phyloP scores from a whole-genome alignment of 2,329 filamentous ascomycete species.

The Colletotrichum cuscutae region DNA sequence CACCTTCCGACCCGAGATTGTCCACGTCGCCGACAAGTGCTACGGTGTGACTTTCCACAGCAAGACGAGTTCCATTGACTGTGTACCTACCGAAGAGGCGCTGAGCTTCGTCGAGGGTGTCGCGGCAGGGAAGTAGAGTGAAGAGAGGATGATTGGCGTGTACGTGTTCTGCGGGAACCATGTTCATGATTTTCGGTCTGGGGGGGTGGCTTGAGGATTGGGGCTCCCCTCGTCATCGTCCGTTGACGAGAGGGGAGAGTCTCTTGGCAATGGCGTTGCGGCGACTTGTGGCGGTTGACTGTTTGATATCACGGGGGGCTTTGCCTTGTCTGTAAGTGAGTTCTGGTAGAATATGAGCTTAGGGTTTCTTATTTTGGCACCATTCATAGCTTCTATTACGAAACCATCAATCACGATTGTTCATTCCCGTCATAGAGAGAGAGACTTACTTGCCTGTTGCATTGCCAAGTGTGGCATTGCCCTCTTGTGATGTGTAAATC shows the following conservation, averaged over 20 bases:
- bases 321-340: not conserved
- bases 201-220: not conserved
- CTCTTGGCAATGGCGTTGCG: conserved; percentile 32
- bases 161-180: not conserved
- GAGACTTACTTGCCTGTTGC: not conserved
- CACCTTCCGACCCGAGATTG: conserved; percentile 96
- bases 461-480: not conserved
- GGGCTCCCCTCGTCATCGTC: not conserved
- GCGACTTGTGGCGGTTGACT: conserved; percentile 29
- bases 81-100: conserved; percentile 87
- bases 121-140: conserved; percentile 34
- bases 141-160: not conserved
- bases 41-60: conserved; percentile 95
- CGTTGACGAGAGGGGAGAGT: not conserved
- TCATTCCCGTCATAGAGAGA: not conserved
- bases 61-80: conserved; percentile 95
- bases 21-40: conserved; percentile 95
- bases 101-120: conserved; percentile 95
- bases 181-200: conserved; percentile 14
- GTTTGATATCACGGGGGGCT: conserved; percentile 32
- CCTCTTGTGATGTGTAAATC: not conserved
- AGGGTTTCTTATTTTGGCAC: not conserved
- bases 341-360: conserved; percentile 15
- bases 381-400: conserved; percentile 12
- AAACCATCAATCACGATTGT: not conserved